Evolutionary conservation across 352 stramenopile genomes (phyloP), one percentile per base, ranked within the genome.

Genomic region (Albugo candida): DNA sequence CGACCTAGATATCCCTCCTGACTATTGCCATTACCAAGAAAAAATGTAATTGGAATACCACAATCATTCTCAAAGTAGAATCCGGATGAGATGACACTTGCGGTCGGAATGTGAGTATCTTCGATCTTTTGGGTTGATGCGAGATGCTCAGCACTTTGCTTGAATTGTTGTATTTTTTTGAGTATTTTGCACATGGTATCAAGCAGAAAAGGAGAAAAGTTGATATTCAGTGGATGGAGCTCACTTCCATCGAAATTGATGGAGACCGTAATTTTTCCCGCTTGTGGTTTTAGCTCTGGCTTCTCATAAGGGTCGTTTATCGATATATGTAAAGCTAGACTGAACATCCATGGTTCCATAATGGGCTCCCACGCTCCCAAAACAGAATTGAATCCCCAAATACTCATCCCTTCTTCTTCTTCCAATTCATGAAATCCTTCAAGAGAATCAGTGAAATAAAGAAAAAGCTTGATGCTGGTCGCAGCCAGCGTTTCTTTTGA

Each of bases 21-120:
- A 31, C 8, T 31, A 31, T 8, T 5, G 31, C 66, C 55, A 40
- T 81, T 65, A 11, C 60, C 70, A 13, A 81, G 61, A 67, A 67
- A 83, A 51, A 80, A 84, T 0, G 64, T 71, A 27, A 91, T 71
- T 13, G 53, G 56, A 0, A 53, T 57, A 0, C 69, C 73, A 1
- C 62, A 70, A 44, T 91, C 73, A 35, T 91, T 91, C 1, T 65
- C 67, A 21, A 91, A 53, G 35, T 83, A 84, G 48, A 84, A 85
- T 0, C 79, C 77, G 3, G 72, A 91, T 1, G 74, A 83, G 47
- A 86, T 83, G 18, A 84, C 58, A 24, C 66, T 84, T 1, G 67
- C 70, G 44, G 54, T 70, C 8, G 70, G 67, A 5, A 70, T 55
- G 13, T 60, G 64, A 8, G 71, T 60, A 1, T 37, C 12, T 16